phyloP scores from a whole-genome alignment of 176 grass and related monocot genomes.

The Puccinellia tenuiflora region DNA sequence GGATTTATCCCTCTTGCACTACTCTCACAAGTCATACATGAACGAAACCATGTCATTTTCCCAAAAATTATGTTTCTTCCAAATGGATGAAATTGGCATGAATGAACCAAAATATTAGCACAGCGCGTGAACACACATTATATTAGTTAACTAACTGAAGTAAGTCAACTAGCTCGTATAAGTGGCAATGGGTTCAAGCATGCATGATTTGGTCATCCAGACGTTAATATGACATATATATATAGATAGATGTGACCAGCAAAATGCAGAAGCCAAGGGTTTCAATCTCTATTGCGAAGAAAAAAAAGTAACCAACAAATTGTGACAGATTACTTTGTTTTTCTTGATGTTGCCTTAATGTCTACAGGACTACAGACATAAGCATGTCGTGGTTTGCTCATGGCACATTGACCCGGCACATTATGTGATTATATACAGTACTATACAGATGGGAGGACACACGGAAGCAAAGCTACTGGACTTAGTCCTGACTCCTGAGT shows the following conservation, averaged over 20 bases:
- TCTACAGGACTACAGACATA: not conserved
- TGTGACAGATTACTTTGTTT: not conserved
- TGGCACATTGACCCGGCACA: not conserved
- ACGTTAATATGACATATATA: not conserved
- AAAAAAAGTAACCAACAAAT: not conserved
- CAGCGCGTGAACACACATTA: not conserved
- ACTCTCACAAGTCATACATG: not conserved
- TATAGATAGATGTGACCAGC: not conserved
- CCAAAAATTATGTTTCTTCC: not conserved
- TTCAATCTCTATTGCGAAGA: too few species aligned
- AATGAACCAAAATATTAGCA: not conserved
- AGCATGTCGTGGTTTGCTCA: not conserved
- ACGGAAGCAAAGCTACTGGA: not conserved
- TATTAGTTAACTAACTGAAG: not conserved
- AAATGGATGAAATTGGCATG: not conserved
- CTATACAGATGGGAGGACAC: not conserved
- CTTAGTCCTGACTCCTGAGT: not conserved
- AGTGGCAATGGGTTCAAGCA: slow-evolving; percentile 17
- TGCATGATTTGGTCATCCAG: slow-evolving; percentile 15
- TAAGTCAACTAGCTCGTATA: slow-evolving; percentile 20
- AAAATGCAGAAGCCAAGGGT: too few species aligned
- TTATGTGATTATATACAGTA: not conserved
- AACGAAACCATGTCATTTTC: slow-evolving; percentile 14
- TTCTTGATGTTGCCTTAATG: not conserved
- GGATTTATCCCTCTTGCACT: slow-evolving; percentile 20